Evolutionary conservation across 345 rosid species (phyloP).

Genomic region (Moricandia arvensis): DNA sequence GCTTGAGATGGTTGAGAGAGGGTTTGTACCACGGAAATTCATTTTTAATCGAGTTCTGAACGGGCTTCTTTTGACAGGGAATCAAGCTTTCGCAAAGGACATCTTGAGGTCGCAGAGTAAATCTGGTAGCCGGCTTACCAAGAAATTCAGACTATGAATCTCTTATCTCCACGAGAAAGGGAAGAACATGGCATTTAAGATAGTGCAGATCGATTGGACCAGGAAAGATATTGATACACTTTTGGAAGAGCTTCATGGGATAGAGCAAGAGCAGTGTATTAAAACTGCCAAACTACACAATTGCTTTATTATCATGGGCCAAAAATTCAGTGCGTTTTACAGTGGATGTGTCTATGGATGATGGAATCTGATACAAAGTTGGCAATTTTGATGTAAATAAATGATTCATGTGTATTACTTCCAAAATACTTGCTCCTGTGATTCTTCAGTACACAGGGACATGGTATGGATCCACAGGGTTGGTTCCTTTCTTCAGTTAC

Average conservation of each 20-base stretch:
- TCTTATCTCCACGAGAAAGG: not conserved
- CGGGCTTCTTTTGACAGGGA: slow-evolving; percentile 83
- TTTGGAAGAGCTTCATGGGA: not conserved
- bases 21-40: slow-evolving; percentile 74
- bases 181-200: not conserved
- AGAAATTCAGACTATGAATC: slow-evolving; percentile 49
- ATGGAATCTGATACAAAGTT: slow-evolving; percentile 16
- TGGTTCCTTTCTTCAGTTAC: slow-evolving; percentile 33
- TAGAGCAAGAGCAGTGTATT: slow-evolving; percentile 17
- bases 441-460: not conserved
- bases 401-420: not conserved
- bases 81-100: slow-evolving; percentile 69
- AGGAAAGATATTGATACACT: not conserved
- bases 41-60: slow-evolving; percentile 74
- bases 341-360: slow-evolving; percentile 11
- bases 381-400: slow-evolving; percentile 11
- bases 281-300: not conserved
- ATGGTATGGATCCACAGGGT: slow-evolving; percentile 8
- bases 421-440: not conserved
- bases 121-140: slow-evolving; percentile 53
- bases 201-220: not conserved
- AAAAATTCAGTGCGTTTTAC: slow-evolving; percentile 25
- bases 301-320: slow-evolving; percentile 24
- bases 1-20: slow-evolving; percentile 91
- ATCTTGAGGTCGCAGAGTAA: slow-evolving; percentile 73